Conservation (phyloP, 805 yeast species). For the Lachancea mirantina region DNA sequence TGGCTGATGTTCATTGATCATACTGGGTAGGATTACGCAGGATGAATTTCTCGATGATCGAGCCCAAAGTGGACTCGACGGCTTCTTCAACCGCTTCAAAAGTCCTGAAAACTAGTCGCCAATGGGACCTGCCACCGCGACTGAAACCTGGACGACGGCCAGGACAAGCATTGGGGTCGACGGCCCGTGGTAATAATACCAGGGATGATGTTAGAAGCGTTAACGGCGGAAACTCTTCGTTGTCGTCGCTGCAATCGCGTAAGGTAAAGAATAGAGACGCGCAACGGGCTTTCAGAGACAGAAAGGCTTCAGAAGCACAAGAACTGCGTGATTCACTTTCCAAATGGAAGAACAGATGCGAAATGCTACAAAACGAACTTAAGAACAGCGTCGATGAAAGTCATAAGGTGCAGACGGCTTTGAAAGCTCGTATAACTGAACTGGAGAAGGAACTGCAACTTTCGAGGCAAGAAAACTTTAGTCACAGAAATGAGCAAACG, state of each 20-base stretch:
- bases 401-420: constrained; percentile 11
- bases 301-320: constrained; percentile 74
- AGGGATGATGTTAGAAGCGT: background rate
- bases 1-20: too few species aligned
- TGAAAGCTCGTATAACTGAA: constrained; percentile 12
- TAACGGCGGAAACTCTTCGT: too few species aligned
- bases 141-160: constrained; percentile 68
- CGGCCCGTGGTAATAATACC: too few species aligned
- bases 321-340: constrained; percentile 53
- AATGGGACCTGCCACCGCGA: constrained; percentile 76
- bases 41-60: constrained; percentile 6
- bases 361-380: constrained; percentile 12
- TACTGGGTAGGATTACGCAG: too few species aligned
- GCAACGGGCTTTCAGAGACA: constrained; percentile 81
- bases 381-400: constrained; percentile 8
- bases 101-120: constrained; percentile 37
- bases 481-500: background rate
- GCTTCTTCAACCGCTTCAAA: background rate
- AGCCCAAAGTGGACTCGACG: constrained; percentile 1
- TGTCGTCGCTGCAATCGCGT: constrained; percentile 50
- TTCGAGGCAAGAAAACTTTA: background rate
- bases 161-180: constrained; percentile 10
- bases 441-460: constrained; percentile 2
- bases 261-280: constrained; percentile 77
- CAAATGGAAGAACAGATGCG: constrained; percentile 40